phyloP scores from a whole-genome alignment of 2,329 filamentous ascomycete genomes.

The Exophiala aquamarina region DNA sequence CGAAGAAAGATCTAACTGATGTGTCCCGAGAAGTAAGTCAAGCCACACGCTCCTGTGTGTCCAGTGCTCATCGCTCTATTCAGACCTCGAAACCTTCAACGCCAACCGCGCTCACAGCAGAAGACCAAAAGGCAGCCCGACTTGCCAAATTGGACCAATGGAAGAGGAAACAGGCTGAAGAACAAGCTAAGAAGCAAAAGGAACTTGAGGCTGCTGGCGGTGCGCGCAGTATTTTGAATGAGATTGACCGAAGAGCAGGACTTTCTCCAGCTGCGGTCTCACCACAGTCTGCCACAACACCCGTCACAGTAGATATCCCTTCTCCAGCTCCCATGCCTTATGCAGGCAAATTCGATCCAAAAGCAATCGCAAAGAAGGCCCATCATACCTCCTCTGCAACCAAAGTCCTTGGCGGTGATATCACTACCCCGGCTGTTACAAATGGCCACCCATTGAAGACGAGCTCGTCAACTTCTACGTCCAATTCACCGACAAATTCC shows the following conservation, averaged over 20 bases:
- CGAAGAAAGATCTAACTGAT: constrained; percentile 49
- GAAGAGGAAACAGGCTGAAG: constrained; percentile 83
- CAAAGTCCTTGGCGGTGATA: constrained; percentile 52
- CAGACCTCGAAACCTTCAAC: constrained; percentile 57
- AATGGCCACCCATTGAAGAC: constrained; percentile 42
- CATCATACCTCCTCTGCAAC: constrained; percentile 56
- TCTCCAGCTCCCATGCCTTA: constrained; percentile 57
- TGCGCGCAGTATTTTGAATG: constrained; percentile 66
- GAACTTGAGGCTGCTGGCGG: constrained; percentile 63
- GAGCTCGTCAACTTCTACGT: constrained; percentile 42
- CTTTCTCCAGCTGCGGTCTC: constrained; percentile 54
- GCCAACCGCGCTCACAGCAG: constrained; percentile 56
- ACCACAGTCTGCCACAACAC: constrained; percentile 47
- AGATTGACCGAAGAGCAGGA: constrained; percentile 70
- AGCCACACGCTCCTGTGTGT: constrained; percentile 4
- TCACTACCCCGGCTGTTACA: constrained; percentile 48
- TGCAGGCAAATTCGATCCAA: constrained; percentile 81
- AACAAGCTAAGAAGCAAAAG: constrained; percentile 70
- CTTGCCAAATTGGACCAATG: constrained; percentile 82
- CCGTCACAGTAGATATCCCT: constrained; percentile 48
- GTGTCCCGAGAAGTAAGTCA: constrained; percentile 60
- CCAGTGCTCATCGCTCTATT: constrained; percentile 26
- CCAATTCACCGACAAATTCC: constrained; percentile 39
- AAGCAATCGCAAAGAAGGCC: constrained; percentile 79
- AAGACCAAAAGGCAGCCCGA: constrained; percentile 76